Evolutionary conservation across 805 yeast species (phyloP).

Genomic region (Saccharomyces mikatae): DNA sequence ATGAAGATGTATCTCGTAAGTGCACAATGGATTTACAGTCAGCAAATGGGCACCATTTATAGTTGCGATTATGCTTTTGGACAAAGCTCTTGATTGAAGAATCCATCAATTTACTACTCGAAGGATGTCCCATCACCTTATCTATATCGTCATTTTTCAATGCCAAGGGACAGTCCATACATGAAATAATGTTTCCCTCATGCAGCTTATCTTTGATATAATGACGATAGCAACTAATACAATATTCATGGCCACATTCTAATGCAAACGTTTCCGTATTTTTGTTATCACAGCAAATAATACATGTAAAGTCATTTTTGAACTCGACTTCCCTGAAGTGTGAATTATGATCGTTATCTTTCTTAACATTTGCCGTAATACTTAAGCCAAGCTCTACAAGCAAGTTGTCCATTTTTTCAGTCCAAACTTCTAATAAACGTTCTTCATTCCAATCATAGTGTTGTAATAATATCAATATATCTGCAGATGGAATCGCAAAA

Average conservation of each 20-base stretch:
- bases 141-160: constrained; percentile 35
- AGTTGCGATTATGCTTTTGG: constrained; percentile 39
- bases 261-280: constrained; percentile 39
- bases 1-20: constrained; percentile 26
- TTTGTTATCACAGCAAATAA: constrained; percentile 64
- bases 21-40: constrained; percentile 61
- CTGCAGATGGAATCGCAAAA: constrained; percentile 22
- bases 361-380: neutral
- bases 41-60: constrained; percentile 78
- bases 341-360: neutral
- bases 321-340: neutral
- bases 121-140: constrained; percentile 31
- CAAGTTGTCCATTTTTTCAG: constrained; percentile 36
- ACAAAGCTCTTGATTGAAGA: constrained; percentile 43
- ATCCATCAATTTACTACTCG: constrained; percentile 26
- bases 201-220: constrained; percentile 44
- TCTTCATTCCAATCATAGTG: constrained; percentile 54
- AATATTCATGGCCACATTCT: constrained; percentile 64
- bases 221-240: constrained; percentile 57
- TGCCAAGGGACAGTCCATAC: constrained; percentile 52
- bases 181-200: constrained; percentile 44
- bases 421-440: constrained; percentile 45
- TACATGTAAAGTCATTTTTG: constrained; percentile 39
- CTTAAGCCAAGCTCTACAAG: constrained; percentile 30
- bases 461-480: constrained; percentile 38